A percentile compares a stretch with the other conserved stretches of the same genome.
phyloP scores from a whole-genome alignment of 306 rosid genomes.

The Glycine tomentella region DNA sequence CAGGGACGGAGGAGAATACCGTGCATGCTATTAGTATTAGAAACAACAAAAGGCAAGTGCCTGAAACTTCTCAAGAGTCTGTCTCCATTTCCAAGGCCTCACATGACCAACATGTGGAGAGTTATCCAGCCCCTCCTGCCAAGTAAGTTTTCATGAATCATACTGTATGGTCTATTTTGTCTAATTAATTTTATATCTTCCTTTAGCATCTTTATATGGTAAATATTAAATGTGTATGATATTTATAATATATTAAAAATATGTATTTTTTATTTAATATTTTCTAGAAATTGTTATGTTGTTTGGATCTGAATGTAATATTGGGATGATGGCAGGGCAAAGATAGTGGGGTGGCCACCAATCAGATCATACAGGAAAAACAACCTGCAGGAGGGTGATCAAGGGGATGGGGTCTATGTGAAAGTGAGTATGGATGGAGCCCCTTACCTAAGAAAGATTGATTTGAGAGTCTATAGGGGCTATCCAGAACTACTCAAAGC shows the following conservation, averaged over 20 bases:
- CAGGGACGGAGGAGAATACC: conserved; percentile 53
- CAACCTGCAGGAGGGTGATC: conserved; percentile 60
- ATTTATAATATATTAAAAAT: too few species aligned
- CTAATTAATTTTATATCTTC: too few species aligned
- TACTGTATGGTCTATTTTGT: too few species aligned
- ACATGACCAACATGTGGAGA: conserved; percentile 16
- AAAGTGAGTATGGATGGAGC: conserved; percentile 95
- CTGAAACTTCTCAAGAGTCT: conserved; percentile 46
- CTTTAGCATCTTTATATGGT: too few species aligned
- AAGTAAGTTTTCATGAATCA: conserved; percentile 53
- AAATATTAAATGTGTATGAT: too few species aligned
- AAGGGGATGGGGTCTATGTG: conserved; percentile 63
- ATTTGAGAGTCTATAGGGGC: conserved; percentile 59
- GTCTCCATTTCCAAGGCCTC: conserved; percentile 46
- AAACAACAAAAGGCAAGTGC: conserved; percentile 60
- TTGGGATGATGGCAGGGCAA: conserved; percentile 60
- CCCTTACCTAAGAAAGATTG: conserved; percentile 83
- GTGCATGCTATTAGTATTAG: not conserved
- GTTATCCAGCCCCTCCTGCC: conserved; percentile 56
- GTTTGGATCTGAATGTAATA: not conserved
- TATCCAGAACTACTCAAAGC: conserved; percentile 71
- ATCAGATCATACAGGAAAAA: conserved; percentile 72
- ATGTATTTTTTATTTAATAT: too few species aligned
- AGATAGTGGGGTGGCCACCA: conserved; percentile 91
- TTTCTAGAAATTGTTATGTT: too few species aligned